These are phyloP conservation scores for Eutrema japonicum DNA, from an alignment of 345 rosid species.

Conservation along the genomic window DNA sequence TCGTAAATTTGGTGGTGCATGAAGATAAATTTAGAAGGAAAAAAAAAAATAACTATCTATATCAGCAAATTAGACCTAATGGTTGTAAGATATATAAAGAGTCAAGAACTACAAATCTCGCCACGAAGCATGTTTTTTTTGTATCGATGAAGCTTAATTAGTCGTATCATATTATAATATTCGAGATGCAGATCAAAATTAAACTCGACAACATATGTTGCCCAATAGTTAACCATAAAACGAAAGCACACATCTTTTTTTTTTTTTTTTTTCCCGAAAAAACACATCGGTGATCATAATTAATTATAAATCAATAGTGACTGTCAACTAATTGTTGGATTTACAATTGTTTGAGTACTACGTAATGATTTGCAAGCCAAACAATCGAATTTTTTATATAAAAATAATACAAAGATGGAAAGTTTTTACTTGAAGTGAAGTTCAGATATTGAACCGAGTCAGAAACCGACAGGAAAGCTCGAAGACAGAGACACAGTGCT, in stretches of 20 bases:
- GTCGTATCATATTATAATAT: background rate
- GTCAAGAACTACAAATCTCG: background rate
- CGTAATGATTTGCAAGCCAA: slow-evolving; percentile 21
- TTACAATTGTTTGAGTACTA: slow-evolving; percentile 20
- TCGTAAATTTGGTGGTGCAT: too few relatives aligned
- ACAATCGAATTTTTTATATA: background rate
- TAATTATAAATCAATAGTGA: background rate
- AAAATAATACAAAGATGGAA: slow-evolving; percentile 29
- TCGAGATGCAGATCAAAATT: slow-evolving; percentile 4
- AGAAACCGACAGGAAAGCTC: slow-evolving; percentile 38
- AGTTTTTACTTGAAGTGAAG: slow-evolving; percentile 37
- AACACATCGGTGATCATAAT: too few relatives aligned
- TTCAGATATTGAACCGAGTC: slow-evolving; percentile 34
- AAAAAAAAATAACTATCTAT: too few relatives aligned
- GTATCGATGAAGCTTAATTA: slow-evolving; percentile 12
- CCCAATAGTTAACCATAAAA: background rate
- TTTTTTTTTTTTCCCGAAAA: too few relatives aligned
- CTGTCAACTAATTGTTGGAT: slow-evolving; percentile 22
- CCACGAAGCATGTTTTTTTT: background rate
- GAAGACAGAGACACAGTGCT: slow-evolving; percentile 23
- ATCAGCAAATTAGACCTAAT: too few relatives aligned
- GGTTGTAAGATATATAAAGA: background rate
- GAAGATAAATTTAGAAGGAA: background rate
- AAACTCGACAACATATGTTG: background rate
- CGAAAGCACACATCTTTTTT: too few relatives aligned